Evolutionary conservation across 2,329 filamentous ascomycete species (phyloP).

Genomic region (Fusarium sp.): DNA sequence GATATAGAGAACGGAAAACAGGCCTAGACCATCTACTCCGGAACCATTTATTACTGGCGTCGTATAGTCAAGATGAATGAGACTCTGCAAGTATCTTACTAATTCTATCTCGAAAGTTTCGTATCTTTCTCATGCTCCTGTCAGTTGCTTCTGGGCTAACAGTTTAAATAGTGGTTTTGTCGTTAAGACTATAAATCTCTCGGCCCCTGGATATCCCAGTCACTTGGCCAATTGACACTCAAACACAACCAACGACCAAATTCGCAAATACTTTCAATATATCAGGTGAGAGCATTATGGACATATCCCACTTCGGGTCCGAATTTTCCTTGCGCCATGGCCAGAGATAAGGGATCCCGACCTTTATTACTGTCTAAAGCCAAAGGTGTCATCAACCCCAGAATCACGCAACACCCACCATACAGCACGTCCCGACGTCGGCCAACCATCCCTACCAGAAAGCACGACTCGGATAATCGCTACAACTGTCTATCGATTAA

Average conservation of each 20-base stretch:
- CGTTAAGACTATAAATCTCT: neutral
- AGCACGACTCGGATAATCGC: neutral
- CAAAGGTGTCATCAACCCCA: slow-evolving; percentile 15
- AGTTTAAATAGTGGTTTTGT: rapidly evolving
- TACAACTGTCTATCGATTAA: neutral
- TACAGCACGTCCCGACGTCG: slow-evolving; percentile 4
- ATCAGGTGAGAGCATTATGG: rapidly evolving
- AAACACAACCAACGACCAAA: too few relatives aligned
- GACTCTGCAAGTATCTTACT: too few relatives aligned
- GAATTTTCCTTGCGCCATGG: neutral
- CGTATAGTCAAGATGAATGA: neutral
- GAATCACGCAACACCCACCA: slow-evolving; percentile 15
- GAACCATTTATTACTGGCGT: neutral
- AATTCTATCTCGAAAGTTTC: too few relatives aligned
- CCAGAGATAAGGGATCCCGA: neutral
- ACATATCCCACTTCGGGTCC: neutral
- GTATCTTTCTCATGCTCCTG: rapidly evolving
- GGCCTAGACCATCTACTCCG: neutral
- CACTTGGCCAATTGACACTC: neutral
- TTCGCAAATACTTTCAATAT: too few relatives aligned
- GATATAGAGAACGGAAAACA: neutral
- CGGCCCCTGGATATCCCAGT: neutral
- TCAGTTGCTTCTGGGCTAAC: rapidly evolving
- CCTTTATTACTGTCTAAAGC: neutral
- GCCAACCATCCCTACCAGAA: neutral